A percentile compares a stretch with the other conserved stretches of the same genome.
Evolutionary conservation across 1,284 basidiomycete genomes (phyloP).

Genomic region (Erythrobasidium hasegawianum): DNA sequence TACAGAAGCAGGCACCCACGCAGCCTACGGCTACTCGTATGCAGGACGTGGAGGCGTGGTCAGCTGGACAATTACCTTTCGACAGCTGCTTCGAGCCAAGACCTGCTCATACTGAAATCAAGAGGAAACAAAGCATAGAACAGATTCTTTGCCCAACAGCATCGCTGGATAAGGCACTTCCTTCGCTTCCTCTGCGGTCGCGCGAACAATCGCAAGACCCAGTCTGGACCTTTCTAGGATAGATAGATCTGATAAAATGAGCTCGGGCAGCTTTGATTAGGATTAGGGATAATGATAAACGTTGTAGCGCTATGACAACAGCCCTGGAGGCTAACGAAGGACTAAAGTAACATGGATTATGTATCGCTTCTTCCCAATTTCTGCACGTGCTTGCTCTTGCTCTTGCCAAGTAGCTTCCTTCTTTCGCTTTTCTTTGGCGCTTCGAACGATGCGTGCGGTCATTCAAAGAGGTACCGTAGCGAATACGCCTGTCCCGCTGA

Average conservation of each 20-base stretch:
- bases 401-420: neutral
- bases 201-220: neutral
- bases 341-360: too few species aligned
- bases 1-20: too few species aligned
- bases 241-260: neutral
- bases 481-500: neutral
- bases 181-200: neutral
- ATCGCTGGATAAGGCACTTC: neutral
- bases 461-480: conserved; percentile 6
- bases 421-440: too few species aligned
- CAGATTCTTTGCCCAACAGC: neutral
- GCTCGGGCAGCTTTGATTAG: neutral
- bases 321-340: too few species aligned
- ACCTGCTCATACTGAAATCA: neutral
- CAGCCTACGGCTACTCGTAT: neutral
- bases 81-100: conserved; percentile 7
- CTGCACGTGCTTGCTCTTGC: neutral
- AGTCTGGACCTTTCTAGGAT: conserved; percentile 4
- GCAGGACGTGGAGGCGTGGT: neutral
- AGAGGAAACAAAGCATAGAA: neutral
- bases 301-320: too few species aligned
- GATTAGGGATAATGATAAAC: too few species aligned
- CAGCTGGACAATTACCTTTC: neutral
- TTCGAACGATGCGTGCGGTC: conserved; percentile 11
- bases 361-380: too few species aligned